phyloP scores from a whole-genome alignment of 2,329 filamentous ascomycete genomes.

The Penicillium aurantiogriseum region DNA sequence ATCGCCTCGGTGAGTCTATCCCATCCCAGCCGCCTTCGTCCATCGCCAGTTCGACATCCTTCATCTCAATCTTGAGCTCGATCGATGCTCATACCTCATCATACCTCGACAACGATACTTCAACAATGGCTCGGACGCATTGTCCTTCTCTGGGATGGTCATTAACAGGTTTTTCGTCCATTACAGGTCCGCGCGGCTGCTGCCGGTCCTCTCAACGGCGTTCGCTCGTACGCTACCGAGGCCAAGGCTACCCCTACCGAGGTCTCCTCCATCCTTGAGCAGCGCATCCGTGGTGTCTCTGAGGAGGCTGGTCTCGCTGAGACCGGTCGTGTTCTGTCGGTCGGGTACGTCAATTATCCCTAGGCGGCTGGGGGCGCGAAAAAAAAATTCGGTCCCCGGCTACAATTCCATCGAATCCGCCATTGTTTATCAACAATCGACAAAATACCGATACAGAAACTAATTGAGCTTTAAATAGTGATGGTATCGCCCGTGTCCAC shows the following conservation, averaged over 20 bases:
- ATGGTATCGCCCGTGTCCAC: constrained; percentile 99
- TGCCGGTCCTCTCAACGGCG: constrained; percentile 71
- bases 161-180: constrained; percentile 44
- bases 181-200: constrained; percentile 78
- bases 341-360: constrained; percentile 72
- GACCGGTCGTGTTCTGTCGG: constrained; percentile 97
- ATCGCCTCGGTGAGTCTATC: constrained; percentile 85
- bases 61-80: constrained; percentile 37
- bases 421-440: constrained; percentile 14
- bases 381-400: constrained; percentile 34
- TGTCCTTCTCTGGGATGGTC: constrained; percentile 49
- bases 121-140: constrained; percentile 23
- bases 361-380: constrained; percentile 15
- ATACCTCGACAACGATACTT: constrained; percentile 22
- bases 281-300: constrained; percentile 97
- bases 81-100: constrained; percentile 29
- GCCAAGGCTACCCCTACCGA: constrained; percentile 95
- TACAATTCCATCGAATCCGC: constrained; percentile 29
- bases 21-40: constrained; percentile 46
- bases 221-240: constrained; percentile 86
- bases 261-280: constrained; percentile 98
- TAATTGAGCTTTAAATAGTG: constrained; percentile 59
- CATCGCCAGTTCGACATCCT: constrained; percentile 31
- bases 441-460: constrained; percentile 12
- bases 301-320: constrained; percentile 95